Evolutionary conservation across 2,329 filamentous ascomycete genomes (phyloP), one percentile per base, ranked within the genome.

Genomic region (Cryphonectria parasitica): DNA sequence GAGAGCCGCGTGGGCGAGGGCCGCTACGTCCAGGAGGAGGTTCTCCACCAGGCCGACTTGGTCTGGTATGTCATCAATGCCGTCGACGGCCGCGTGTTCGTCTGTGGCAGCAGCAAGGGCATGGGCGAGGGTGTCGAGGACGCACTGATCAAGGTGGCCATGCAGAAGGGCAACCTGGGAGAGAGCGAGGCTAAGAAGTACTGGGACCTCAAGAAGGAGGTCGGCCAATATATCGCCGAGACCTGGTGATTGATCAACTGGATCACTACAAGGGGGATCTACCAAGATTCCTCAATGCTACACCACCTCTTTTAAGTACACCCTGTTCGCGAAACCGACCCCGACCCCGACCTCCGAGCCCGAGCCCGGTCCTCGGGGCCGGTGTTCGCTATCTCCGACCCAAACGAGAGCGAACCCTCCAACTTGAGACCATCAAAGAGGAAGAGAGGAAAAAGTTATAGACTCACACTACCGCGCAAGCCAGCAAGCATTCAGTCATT

Each of bases 1-100:
- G 89, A 96, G 80, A 93, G 88, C 75, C 90, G 90, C 67, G 87
- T 86, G 64, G 92, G 92, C 62, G 92, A 94, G 75, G 93, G 93
- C 73, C 91, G 92, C 74, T 99, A 99, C 78, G 96, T 99, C 1
- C 96, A 99, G 79, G 96, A 99, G 77, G 96, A 98, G 81, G 95
- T 99, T 11, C 86, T 89, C 15, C 87, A 93, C 74, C 96, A 98
- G 80, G 93, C 95, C 1, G 96, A 98, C 78, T 87, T 98, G n/a
- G 95, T 98, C 22, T 99, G 96, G 96, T 97, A 94, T 80, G 94
- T 98, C 74, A 92, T 97, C 85, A 98, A 98, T 80, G 90, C 94
- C 2, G 86, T 98, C n/a, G 96, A 99, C 77, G 96, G 96, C 0
- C 90, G 96, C 67, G 90, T 98, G 67, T 99, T 99, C 79, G 96